These are phyloP conservation scores for Serpula lacrymans DNA, from an alignment of 768 basidiomycete species.

Conservation along the genomic window DNA sequence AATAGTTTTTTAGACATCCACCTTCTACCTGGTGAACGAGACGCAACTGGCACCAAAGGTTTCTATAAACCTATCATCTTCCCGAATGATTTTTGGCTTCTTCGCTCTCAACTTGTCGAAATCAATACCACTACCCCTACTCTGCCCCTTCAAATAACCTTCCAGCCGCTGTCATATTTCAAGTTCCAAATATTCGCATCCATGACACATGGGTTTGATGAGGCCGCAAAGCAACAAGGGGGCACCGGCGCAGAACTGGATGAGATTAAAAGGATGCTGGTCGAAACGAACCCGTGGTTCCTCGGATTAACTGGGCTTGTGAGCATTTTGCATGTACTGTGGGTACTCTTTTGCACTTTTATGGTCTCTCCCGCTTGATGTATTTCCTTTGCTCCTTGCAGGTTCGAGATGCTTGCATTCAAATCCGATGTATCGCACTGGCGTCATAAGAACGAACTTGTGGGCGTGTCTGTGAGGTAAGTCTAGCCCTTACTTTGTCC, in stretches of 20 bases:
- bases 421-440: constrained; percentile 93
- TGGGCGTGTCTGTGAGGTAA: constrained; percentile 90
- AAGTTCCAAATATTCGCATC: constrained; percentile 87
- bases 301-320: constrained; percentile 81
- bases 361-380: constrained; percentile 1
- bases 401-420: constrained; percentile 96
- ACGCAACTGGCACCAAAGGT: constrained; percentile 60
- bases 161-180: constrained; percentile 81
- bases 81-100: constrained; percentile 94
- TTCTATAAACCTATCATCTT: constrained; percentile 87
- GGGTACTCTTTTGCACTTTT: constrained; percentile 29
- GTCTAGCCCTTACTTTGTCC: constrained; percentile 14
- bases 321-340: constrained; percentile 85
- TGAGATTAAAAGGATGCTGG: constrained; percentile 92
- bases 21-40: constrained; percentile 56
- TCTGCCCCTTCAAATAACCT: constrained; percentile 77
- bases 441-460: constrained; percentile 91
- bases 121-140: constrained; percentile 79
- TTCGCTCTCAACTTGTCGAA: constrained; percentile 76
- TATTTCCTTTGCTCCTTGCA: constrained; percentile 23
- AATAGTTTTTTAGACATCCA: constrained; percentile 51
- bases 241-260: constrained; percentile 73
- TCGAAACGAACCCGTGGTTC: constrained; percentile 87
- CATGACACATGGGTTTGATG: constrained; percentile 83
- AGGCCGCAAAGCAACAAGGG: constrained; percentile 77